Evolutionary conservation across 2,329 filamentous ascomycete species (phyloP), one percentile per base, ranked within the genome.

Genomic region (Ustulina deusta): DNA sequence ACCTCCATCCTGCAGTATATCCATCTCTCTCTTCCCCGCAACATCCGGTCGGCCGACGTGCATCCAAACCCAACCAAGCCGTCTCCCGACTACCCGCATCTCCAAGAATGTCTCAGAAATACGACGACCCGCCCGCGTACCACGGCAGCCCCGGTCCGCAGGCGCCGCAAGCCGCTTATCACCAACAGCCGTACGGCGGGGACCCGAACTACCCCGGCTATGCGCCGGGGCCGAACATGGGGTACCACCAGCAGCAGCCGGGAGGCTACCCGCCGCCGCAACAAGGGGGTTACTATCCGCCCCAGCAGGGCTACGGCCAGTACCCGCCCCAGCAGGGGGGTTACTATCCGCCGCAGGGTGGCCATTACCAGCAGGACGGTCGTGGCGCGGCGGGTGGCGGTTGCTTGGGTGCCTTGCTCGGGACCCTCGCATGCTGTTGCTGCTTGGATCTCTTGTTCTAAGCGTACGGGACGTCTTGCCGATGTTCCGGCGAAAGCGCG

Each of bases 371-470:
- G 25, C 79, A 77, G 40, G 79, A 80, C 40, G 71, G 71, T 7
- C 66, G 61, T 32, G 54, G 22, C 1, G 38, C 27, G 49, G 59
- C 64, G 15, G 57, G 52, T 17, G 66, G 77, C 69, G 77, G 79
- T 15, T 79, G 78, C 61, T 71, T 86, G 48, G 82, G 82, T 38
- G 84, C 83, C 48, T 75, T 87, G 61, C 72, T 87, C 17, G 86
- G 84, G 17, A 81, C 81, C 69, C 74, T 86, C 67, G 86, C 86
- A 1, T 88, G 86, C 76, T 89, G 86, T 75, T 89, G 86, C 78
- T 89, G 86, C 74, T 75, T 89, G 73, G 86, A 89, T 71, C 71
- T 79, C 25, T 74, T 88, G n/a, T 87, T 87, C 73, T 89, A 84
- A 75, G 48, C 15, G 1, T 15, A 0, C 20, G 51, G 15, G 25